A percentile compares a stretch with the other conserved stretches of the same genome.
Conservation (phyloP, 805 yeast species). For the Myxozyma nipponensis region DNA sequence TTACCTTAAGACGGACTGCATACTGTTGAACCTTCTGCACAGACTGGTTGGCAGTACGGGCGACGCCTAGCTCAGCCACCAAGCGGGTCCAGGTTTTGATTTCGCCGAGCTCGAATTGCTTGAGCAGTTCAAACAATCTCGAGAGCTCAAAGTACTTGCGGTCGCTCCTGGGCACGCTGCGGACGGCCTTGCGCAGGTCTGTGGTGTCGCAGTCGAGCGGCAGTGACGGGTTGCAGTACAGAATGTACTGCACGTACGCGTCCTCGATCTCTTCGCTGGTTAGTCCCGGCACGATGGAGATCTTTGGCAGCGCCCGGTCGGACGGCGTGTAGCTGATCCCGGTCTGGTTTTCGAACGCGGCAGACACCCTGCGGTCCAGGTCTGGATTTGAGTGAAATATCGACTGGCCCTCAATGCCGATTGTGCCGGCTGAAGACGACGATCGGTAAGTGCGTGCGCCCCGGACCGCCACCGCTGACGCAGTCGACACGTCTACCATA, state of each 20-base stretch:
- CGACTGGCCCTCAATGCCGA: slow-evolving; percentile 5
- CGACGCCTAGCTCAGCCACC: slow-evolving; percentile 26
- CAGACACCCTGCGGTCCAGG: slow-evolving; percentile 12
- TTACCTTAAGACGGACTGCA: slow-evolving; percentile 25
- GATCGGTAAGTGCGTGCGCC: slow-evolving; percentile 13
- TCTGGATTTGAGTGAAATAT: slow-evolving; percentile 24
- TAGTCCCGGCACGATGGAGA: slow-evolving; percentile 1
- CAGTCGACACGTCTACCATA: slow-evolving; percentile 14
- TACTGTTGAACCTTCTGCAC: slow-evolving; percentile 27
- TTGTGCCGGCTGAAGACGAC: not conserved
- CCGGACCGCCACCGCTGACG: slow-evolving; percentile 21
- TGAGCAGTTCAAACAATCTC: slow-evolving; percentile 11
- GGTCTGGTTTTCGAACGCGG: not conserved
- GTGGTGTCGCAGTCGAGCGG: slow-evolving; percentile 10
- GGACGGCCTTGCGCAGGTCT: slow-evolving; percentile 20
- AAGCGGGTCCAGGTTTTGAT: slow-evolving; percentile 27
- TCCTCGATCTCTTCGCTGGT: slow-evolving; percentile 10
- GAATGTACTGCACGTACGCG: slow-evolving; percentile 16
- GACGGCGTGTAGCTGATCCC: slow-evolving; percentile 5
- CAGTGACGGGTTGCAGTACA: slow-evolving; percentile 24
- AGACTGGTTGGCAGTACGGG: slow-evolving; percentile 25
- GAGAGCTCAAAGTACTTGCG: slow-evolving; percentile 20
- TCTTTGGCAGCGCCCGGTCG: slow-evolving; percentile 14
- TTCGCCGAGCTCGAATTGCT: slow-evolving; percentile 22
- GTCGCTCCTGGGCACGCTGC: slow-evolving; percentile 26